A percentile compares a stretch with the other conserved stretches of the same genome.
These are phyloP conservation scores for Populus alba DNA, from an alignment of 345 rosid species.

Conservation along the genomic window DNA sequence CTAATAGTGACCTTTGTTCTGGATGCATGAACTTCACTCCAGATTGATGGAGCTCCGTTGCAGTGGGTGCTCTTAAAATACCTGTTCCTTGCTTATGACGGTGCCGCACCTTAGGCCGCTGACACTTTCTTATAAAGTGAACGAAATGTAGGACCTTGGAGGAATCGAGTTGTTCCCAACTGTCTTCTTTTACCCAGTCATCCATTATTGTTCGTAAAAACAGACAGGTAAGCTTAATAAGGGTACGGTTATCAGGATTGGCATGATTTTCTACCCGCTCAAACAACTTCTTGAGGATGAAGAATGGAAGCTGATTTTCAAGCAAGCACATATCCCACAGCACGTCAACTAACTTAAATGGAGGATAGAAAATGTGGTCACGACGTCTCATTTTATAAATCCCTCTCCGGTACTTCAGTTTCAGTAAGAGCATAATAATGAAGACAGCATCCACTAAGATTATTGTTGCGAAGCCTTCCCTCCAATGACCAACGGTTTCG, in stretches of 20 bases:
- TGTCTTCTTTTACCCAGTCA: background rate
- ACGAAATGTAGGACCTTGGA: background rate
- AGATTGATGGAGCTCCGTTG: slow-evolving; percentile 7
- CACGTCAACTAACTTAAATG: too few species aligned
- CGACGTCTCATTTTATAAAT: too few species aligned
- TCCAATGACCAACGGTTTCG: background rate
- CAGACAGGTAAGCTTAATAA: too few species aligned
- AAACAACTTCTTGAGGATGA: too few species aligned
- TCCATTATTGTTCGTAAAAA: too few species aligned
- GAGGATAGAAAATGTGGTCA: too few species aligned
- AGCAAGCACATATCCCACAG: too few species aligned
- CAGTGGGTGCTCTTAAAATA: background rate
- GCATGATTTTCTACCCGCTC: accelerated
- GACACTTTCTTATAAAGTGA: background rate
- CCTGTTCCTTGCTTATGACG: background rate
- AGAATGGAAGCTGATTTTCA: too few species aligned
- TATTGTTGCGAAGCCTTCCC: background rate
- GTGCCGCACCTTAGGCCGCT: too few species aligned
- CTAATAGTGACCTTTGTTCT: background rate
- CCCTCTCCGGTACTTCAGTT: too few species aligned
- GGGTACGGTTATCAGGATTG: accelerated
- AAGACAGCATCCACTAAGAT: slow-evolving; percentile 11
- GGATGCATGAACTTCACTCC: background rate
- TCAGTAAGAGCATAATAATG: background rate
- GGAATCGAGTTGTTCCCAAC: background rate